Base-by-base conservation (phyloP, 805 yeast species). In the Brettanomyces custersianus region DNA sequence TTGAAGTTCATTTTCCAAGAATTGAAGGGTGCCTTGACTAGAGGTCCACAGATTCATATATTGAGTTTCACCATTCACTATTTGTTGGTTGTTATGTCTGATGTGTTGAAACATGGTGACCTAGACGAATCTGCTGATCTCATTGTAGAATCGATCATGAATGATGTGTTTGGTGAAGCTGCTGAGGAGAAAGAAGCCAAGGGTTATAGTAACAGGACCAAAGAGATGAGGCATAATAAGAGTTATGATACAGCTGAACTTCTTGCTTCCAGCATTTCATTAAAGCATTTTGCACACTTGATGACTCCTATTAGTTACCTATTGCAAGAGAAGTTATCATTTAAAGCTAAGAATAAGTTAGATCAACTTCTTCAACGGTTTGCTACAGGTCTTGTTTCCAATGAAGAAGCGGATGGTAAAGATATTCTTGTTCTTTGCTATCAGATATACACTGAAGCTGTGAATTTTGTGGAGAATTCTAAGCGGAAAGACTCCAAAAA, bases 151-250 rank as follows among this genome's bases (percentile, higher is more conserved):
- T 65, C 86, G 12, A 67, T 88, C 17, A 90, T 90, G 95, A 95
- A 87, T 51, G 96, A 90, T 51, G 71, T 77, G 4, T 88, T 92
- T 57, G 98, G 98, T 18, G 72, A 80, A 8, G 83, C 95, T 4
- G 94, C 95, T 24, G 81, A 80, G 51, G 97, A 92, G 51, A 90
- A 92, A 54, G 97, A 92, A 44, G 88, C 92, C 4, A 96, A 87
- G 42, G 95, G 87, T 15, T 90, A 92, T 51, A 73, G 72, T 35
- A 78, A 84, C 21, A 77, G 79, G 42, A 83, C 87, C 77, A 83
- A 81, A 48, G 98, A 90, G 63, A 90, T 92, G 24, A 88, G 86
- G 54, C 79, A 76, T 44, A 85, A 84, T 51, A 86, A 86, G 60
- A 80, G 95, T 64, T 82, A 64, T 52, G 97, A 92, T 47, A 75